A percentile compares a stretch with the other conserved stretches of the same genome.
These are phyloP conservation scores for Crucibulum parvulum DNA, from an alignment of 1,284 basidiomycete species.

Conservation along the genomic window DNA sequence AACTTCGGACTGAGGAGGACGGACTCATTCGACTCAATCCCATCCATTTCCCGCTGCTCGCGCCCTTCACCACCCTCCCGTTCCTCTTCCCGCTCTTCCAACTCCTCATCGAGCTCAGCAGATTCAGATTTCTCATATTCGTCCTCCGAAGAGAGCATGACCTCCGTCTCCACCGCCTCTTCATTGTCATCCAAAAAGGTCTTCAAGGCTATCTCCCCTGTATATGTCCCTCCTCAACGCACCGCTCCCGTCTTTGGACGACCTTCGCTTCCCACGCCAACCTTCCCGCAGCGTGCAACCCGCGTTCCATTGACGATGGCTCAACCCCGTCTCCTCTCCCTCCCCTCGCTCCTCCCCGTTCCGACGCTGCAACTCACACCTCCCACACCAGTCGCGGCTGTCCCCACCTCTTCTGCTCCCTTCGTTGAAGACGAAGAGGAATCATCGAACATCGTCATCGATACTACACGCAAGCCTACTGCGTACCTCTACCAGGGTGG, in stretches of 20 bases:
- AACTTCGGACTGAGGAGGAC: slow-evolving; percentile 18
- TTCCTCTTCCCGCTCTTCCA: background rate
- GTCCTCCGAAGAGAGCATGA: background rate
- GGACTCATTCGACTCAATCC: slow-evolving; percentile 20
- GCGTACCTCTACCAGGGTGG: slow-evolving; percentile 75
- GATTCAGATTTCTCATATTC: slow-evolving; percentile 1
- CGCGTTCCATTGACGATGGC: no score
- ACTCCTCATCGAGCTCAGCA: slow-evolving; percentile 11
- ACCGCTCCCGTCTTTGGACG: no score
- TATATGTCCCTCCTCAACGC: no score
- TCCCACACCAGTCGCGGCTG: slow-evolving; percentile 2
- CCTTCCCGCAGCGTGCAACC: no score
- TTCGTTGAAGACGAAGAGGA: slow-evolving; percentile 2
- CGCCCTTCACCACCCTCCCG: background rate
- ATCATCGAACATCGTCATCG: slow-evolving; percentile 55
- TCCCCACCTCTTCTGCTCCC: slow-evolving; percentile 2
- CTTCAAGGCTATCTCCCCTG: no score
- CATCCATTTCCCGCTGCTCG: slow-evolving; percentile 8
- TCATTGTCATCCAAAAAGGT: slow-evolving; percentile 36
- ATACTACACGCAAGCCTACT: slow-evolving; percentile 68
- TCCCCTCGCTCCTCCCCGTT: no score
- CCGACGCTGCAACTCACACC: background rate
- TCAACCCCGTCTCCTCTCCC: no score
- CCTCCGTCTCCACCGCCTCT: slow-evolving; percentile 31
- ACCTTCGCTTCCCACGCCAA: no score